Evolutionary conservation across 257 asterid genomes (phyloP).

Genomic region (Nicotiana undulata): DNA sequence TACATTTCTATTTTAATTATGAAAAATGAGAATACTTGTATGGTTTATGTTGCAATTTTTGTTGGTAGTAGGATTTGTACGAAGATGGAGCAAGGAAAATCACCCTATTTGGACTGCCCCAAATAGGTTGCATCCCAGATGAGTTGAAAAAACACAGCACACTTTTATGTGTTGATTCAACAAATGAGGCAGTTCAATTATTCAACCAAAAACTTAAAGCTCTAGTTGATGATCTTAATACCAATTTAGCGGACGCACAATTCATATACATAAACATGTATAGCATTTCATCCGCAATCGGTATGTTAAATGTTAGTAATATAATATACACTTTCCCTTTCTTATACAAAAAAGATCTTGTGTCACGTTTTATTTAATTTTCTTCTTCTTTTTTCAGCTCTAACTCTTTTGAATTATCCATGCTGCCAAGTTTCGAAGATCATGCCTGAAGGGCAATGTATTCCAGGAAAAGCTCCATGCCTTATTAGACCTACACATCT

Average conservation of each 20-base stretch:
- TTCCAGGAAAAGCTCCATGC: constrained; percentile 19
- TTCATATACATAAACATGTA: constrained; percentile 39
- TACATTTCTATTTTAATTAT: too few species aligned
- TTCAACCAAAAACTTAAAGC: constrained; percentile 26
- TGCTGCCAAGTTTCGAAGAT: constrained; percentile 22
- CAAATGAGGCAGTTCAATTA: constrained; percentile 20
- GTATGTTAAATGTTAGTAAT: constrained; percentile 7
- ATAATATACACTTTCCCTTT: too few species aligned
- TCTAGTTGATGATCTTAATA: constrained; percentile 33
- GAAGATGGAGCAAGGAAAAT: constrained; percentile 42
- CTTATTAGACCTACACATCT: constrained; percentile 13
- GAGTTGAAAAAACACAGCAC: constrained; percentile 8
- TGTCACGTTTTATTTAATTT: too few species aligned
- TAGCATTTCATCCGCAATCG: constrained; percentile 27
- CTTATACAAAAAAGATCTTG: too few species aligned
- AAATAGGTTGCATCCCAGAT: constrained; percentile 41
- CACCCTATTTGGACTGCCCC: constrained; percentile 36
- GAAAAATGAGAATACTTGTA: neutral
- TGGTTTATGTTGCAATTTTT: neutral
- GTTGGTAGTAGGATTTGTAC: constrained; percentile 27
- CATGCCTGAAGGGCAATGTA: constrained; percentile 16
- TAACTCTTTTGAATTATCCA: constrained; percentile 7
- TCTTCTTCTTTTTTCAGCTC: neutral
- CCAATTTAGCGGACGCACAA: constrained; percentile 15
- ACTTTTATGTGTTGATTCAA: constrained; percentile 30